Conservation (phyloP, 805 yeast species). For the Ogataea saltuana region DNA sequence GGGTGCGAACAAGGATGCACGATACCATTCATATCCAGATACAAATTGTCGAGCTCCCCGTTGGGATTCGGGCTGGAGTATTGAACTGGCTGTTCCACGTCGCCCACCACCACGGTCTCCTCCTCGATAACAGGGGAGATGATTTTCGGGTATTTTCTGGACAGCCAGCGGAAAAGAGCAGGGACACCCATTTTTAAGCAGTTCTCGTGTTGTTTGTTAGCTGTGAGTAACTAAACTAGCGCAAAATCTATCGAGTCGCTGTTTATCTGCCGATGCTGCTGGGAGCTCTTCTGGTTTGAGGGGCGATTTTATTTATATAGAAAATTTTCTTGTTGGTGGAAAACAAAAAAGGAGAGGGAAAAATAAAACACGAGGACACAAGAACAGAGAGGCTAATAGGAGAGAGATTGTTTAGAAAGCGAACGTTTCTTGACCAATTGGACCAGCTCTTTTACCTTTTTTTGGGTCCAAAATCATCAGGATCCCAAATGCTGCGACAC, state of each 20-base stretch:
- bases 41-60: conserved; percentile 92
- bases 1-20: conserved; percentile 99
- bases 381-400: no score
- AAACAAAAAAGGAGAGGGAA: neutral
- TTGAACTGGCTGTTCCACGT: conserved; percentile 60
- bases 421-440: no score
- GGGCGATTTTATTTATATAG: no score
- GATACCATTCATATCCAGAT: conserved; percentile 97
- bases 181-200: conserved; percentile 81
- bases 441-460: no score
- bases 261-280: no score
- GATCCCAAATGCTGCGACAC: neutral
- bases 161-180: conserved; percentile 95
- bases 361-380: conserved; percentile 1
- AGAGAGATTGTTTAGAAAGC: no score
- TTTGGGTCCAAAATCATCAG: neutral
- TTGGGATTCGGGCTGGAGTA: conserved; percentile 84
- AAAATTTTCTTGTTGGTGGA: neutral
- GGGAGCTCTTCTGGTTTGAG: no score
- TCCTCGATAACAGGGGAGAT: conserved; percentile 88
- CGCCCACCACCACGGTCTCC: conserved; percentile 56
- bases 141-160: conserved; percentile 89
- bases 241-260: no score
- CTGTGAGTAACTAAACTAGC: no score
- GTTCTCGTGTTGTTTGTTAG: no score